Evolutionary conservation across 2,329 filamentous ascomycete genomes (phyloP).

Genomic region (Botryotinia calthae): DNA sequence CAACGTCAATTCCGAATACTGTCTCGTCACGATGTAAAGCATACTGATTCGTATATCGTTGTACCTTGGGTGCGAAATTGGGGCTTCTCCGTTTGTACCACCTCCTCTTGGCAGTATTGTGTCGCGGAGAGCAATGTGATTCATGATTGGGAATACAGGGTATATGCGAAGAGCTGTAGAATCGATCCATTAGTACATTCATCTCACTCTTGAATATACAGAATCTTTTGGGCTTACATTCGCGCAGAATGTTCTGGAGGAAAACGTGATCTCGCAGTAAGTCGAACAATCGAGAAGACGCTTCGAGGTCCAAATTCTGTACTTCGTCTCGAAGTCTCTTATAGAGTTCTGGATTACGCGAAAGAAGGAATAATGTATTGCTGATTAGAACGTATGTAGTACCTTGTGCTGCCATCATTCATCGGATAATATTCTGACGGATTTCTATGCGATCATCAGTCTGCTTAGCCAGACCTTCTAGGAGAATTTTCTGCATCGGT

Average conservation of each 20-base stretch:
- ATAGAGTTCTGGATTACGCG: background rate
- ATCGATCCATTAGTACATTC: too few relatives aligned
- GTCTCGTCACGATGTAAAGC: constrained; percentile 40
- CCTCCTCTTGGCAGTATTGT: constrained; percentile 41
- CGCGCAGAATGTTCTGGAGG: constrained; percentile 41
- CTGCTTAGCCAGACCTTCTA: constrained; percentile 2
- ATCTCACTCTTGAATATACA: background rate
- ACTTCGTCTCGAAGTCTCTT: background rate
- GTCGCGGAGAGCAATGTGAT: background rate
- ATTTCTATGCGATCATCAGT: constrained; percentile 43
- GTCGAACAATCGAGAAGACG: background rate
- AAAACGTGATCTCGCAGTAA: background rate
- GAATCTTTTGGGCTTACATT: constrained; percentile 51
- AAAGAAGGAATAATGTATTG: background rate
- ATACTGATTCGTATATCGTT: constrained; percentile 29
- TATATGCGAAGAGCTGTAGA: constrained; percentile 3
- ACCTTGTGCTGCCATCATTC: constrained; percentile 43
- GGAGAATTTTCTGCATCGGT: background rate
- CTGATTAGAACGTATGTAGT: constrained; percentile 42
- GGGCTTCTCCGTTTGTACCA: constrained; percentile 37
- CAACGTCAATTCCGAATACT: constrained; percentile 41
- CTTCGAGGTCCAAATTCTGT: constrained; percentile 43
- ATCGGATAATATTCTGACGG: constrained; percentile 36
- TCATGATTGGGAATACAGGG: background rate
- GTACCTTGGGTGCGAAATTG: constrained; percentile 37